Percentiles rank a stretch among this genome's conserved stretches.
These are phyloP conservation scores for Mortierella sp. DNA, from an alignment of 371 early-diverging fungal species.

Conservation along the genomic window DNA sequence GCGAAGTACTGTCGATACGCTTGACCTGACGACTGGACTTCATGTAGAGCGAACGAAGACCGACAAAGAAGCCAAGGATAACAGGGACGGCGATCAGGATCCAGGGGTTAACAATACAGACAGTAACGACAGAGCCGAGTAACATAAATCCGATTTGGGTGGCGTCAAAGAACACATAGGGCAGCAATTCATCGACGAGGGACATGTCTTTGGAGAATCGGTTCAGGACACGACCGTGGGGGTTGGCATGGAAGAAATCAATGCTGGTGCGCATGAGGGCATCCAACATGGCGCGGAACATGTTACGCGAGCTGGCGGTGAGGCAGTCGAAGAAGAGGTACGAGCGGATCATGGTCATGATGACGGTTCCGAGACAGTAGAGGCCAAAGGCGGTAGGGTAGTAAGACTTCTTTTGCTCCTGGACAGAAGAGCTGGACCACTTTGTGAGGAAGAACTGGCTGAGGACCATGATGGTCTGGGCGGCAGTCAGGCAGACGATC, in stretches of 20 bases:
- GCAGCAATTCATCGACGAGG: constrained; percentile 65
- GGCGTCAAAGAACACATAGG: constrained; percentile 64
- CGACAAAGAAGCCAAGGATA: constrained; percentile 24
- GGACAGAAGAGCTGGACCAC: constrained; percentile 18
- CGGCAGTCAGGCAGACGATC: constrained; percentile 9
- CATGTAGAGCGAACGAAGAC: constrained; percentile 58
- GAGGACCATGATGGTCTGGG: constrained; percentile 23
- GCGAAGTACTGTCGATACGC: constrained; percentile 70
- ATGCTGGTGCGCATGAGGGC: constrained; percentile 32
- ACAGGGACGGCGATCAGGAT: constrained; percentile 52
- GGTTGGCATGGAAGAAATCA: constrained; percentile 70
- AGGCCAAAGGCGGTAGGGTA: constrained; percentile 20
- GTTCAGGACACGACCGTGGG: constrained; percentile 73
- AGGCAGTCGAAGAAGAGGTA: constrained; percentile 31
- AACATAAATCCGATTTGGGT: constrained; percentile 57
- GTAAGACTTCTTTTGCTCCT: constrained; percentile 14
- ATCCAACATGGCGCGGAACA: constrained; percentile 39
- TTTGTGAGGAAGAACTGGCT: constrained; percentile 28
- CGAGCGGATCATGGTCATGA: constrained; percentile 36
- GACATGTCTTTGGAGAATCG: constrained; percentile 73
- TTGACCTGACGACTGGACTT: constrained; percentile 70
- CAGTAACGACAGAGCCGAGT: constrained; percentile 57
- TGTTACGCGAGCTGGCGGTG: constrained; percentile 21
- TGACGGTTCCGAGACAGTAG: constrained; percentile 24
- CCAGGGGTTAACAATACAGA: constrained; percentile 56